Evolutionary conservation across 75 land plant genomes (phyloP), one percentile per base, ranked within the genome.

Genomic region (Larix kaempferi): DNA sequence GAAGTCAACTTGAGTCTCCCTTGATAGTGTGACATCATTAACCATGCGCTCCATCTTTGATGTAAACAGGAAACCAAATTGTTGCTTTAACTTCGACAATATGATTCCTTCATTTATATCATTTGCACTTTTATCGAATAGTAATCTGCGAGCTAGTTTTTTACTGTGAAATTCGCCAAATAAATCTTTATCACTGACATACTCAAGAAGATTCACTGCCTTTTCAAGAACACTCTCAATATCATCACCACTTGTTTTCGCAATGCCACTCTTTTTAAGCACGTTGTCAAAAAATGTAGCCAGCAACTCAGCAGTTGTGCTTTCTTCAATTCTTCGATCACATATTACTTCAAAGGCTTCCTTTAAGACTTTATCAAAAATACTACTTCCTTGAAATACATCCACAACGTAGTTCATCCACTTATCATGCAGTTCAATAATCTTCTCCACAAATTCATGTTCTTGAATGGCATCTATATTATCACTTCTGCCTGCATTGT

Each of bases 91-190:
- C 49, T 41, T 5, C 0, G 49, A 41, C 6, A 4, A 41, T 6
- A 41, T 5, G 6, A 6, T 6, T 41, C 6, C 6, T 41, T 41
- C 49, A 41, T 41, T 5, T 5, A 5, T 41, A 0, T 5, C 6
- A 0, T 41, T 41, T 41, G 49, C 49, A 41, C 49, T 41, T 41
- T 41, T 41, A 5, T 4, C 0, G 0, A 5, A 6, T 41, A 60
- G 35, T 22, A 23, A 60, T 23, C 16, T 21, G 23, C 10, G 1
- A 4, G 39, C 26, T 12, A 62, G 17, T 14, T 35, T 15, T 61
- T 80, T 89, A 94, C 98, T 94, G 69, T 92, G 89, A 62, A 95
- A 95, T 61, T 95, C 98, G 17, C 93, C 95, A 89, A 95, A 95
- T 15, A 95, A 79, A 76, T 95, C 98, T 71, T 91, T 95, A 56